Percentiles rank a stretch among this genome's conserved stretches.
phyloP scores from a whole-genome alignment of 1,284 basidiomycete species.

The Trametes pubescens region DNA sequence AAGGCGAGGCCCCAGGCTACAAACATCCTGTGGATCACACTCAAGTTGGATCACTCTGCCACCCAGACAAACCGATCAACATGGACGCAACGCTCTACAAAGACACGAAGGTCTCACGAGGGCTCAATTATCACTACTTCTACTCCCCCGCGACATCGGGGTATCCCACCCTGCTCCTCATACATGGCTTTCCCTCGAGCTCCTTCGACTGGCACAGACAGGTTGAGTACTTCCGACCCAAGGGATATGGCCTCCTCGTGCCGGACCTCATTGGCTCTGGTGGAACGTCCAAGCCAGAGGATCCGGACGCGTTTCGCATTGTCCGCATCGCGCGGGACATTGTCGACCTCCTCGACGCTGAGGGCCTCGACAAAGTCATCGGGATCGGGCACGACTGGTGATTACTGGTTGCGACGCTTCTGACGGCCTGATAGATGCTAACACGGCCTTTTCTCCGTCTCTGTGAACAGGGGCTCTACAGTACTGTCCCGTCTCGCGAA shows the following conservation, averaged over 20 bases:
- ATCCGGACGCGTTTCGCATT: slow-evolving; percentile 45
- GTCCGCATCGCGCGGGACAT: slow-evolving; percentile 50
- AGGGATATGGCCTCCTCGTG: slow-evolving; percentile 56
- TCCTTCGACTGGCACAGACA: slow-evolving; percentile 56
- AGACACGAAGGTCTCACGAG: slow-evolving; percentile 44
- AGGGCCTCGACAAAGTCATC: slow-evolving; percentile 47
- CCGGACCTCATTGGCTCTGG: slow-evolving; percentile 63
- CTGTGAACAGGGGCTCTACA: slow-evolving; percentile 46
- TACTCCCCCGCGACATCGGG: slow-evolving; percentile 36
- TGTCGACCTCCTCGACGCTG: slow-evolving; percentile 53
- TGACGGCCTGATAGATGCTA: too few species aligned
- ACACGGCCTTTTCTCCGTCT: too few species aligned
- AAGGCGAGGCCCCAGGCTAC: too few species aligned
- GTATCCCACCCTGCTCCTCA: slow-evolving; percentile 51
- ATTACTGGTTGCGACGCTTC: background rate
- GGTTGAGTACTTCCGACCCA: slow-evolving; percentile 48
- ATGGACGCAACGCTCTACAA: slow-evolving; percentile 1
- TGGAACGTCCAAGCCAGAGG: slow-evolving; percentile 54
- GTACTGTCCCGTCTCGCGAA: slow-evolving; percentile 49
- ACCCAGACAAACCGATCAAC: too few species aligned
- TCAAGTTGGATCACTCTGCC: too few species aligned
- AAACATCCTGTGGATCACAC: too few species aligned
- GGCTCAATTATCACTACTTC: slow-evolving; percentile 50
- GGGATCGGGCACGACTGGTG: slow-evolving; percentile 61
- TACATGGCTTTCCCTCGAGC: slow-evolving; percentile 57